These are phyloP conservation scores for Endothia cerciana DNA, from an alignment of 2,329 filamentous ascomycete species.

Conservation along the genomic window DNA sequence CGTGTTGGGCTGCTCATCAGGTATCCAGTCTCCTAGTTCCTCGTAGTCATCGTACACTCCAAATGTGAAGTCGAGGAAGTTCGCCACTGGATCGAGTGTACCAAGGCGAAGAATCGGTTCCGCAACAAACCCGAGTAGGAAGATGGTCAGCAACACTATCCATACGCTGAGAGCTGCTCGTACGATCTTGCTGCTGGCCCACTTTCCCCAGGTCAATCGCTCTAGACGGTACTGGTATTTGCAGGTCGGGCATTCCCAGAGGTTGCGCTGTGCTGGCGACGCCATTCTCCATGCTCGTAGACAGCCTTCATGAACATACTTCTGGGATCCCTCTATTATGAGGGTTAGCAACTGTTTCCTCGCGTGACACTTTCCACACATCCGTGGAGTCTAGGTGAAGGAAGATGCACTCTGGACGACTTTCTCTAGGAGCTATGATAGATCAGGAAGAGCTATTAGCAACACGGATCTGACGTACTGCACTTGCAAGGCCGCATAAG, in stretches of 20 bases:
- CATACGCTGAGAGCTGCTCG: slow-evolving; percentile 72
- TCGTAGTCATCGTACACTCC: slow-evolving; percentile 45
- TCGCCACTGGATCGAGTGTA: slow-evolving; percentile 71
- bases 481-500: slow-evolving; percentile 90
- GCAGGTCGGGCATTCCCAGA: slow-evolving; percentile 88
- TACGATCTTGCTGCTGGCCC: slow-evolving; percentile 67
- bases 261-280: slow-evolving; percentile 71
- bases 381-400: neutral
- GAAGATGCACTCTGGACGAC: neutral
- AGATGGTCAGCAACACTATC: slow-evolving; percentile 74
- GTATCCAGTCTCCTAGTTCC: slow-evolving; percentile 43
- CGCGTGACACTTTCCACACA: neutral
- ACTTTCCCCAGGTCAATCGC: slow-evolving; percentile 74
- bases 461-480: slow-evolving; percentile 42
- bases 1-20: slow-evolving; percentile 55
- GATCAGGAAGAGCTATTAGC: neutral
- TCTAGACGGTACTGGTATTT: slow-evolving; percentile 80
- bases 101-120: slow-evolving; percentile 92
- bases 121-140: slow-evolving; percentile 85
- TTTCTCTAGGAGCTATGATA: neutral
- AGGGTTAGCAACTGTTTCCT: slow-evolving; percentile 6
- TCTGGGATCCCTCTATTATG: slow-evolving; percentile 70
- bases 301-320: slow-evolving; percentile 93
- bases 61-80: slow-evolving; percentile 57
- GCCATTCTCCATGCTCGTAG: slow-evolving; percentile 80